phyloP scores from a whole-genome alignment of 495 filamentous ascomycete species.

The Aspergillus hancockii region DNA sequence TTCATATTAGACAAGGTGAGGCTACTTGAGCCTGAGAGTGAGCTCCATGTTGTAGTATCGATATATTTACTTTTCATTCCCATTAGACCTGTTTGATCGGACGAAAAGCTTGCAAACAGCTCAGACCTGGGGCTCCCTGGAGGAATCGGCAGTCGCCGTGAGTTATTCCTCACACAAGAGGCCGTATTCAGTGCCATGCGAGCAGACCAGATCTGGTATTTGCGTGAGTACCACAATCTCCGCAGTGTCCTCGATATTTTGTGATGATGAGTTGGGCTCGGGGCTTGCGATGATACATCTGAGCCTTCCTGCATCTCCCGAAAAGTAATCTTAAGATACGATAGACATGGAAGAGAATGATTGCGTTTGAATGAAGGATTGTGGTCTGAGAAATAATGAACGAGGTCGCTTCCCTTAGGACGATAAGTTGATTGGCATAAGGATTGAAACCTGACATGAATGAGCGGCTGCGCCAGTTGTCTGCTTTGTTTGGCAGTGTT shows the following conservation, averaged over 20 bases:
- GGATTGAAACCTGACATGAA: conserved; percentile 2
- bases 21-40: background rate
- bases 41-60: background rate
- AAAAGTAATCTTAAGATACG: background rate
- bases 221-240: conserved; percentile 16
- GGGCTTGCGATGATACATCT: background rate
- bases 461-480: background rate
- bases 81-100: conserved; percentile 17
- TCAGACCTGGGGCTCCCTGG: conserved; percentile 41
- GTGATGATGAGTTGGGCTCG: background rate
- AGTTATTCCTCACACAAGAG: conserved; percentile 8
- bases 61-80: background rate
- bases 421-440: background rate
- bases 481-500: background rate
- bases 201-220: conserved; percentile 40
- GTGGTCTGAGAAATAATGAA: background rate
- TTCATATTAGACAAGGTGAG: background rate
- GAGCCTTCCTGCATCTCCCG: background rate
- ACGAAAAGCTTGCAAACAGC: conserved; percentile 27
- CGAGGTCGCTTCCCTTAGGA: background rate
- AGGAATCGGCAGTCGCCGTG: conserved; percentile 28
- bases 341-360: conserved; percentile 21
- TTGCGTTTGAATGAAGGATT: conserved; percentile 1
- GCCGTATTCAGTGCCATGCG: conserved; percentile 36
- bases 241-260: background rate